These are phyloP conservation scores for Jaltomata sinuosa DNA, from an alignment of 257 asterid species.

Conservation along the genomic window DNA sequence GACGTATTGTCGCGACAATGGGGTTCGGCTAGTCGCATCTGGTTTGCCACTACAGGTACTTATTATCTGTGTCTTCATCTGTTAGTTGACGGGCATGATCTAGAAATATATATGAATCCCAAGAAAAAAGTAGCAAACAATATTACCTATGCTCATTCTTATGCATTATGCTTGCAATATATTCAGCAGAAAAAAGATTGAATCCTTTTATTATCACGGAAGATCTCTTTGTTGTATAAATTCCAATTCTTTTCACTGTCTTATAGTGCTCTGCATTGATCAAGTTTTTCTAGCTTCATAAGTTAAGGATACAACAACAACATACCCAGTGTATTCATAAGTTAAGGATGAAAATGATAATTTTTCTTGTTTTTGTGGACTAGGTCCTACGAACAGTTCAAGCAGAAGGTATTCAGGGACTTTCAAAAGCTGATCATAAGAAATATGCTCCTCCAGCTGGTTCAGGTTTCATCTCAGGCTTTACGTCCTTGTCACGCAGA, in stretches of 20 bases:
- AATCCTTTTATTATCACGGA: background rate
- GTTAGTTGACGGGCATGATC: background rate
- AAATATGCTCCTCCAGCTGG: slow-evolving; percentile 94
- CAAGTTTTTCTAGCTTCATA: background rate
- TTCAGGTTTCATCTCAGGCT: slow-evolving; percentile 92
- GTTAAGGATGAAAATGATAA: background rate
- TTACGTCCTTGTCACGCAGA: slow-evolving; percentile 67
- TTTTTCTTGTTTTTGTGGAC: slow-evolving; percentile 3
- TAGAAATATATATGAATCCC: background rate
- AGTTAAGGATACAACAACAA: background rate
- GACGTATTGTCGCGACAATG: slow-evolving; percentile 66
- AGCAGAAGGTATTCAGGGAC: slow-evolving; percentile 81
- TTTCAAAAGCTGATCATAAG: slow-evolving; percentile 56
- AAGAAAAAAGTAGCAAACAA: background rate
- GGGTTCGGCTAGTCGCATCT: slow-evolving; percentile 68
- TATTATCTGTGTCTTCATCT: background rate
- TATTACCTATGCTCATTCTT: background rate
- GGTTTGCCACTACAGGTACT: slow-evolving; percentile 87
- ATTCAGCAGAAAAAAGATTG: background rate
- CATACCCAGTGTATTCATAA: too few species aligned
- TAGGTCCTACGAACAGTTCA: slow-evolving; percentile 81
- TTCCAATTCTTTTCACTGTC: background rate
- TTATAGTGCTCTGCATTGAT: background rate
- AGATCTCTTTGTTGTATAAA: background rate
- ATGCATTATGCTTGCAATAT: background rate